Conservation (phyloP, 495 filamentous ascomycete species). For the Neurospora sp. region DNA sequence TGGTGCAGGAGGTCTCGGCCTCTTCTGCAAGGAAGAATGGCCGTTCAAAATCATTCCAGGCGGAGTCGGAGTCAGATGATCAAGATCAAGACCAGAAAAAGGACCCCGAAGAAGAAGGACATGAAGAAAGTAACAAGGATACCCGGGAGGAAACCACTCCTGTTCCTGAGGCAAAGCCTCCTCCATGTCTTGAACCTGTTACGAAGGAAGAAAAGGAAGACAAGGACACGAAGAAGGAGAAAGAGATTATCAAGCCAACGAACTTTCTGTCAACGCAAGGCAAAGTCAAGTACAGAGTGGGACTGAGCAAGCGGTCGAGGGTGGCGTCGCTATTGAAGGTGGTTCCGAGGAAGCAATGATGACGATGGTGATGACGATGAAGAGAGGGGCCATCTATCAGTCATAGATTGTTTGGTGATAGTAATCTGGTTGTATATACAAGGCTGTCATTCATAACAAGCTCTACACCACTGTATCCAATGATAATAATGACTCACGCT, state of each 20-base stretch:
- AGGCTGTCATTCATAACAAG: background rate
- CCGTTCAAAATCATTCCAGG: background rate
- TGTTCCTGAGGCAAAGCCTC: background rate
- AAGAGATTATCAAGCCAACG: background rate
- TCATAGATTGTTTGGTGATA: background rate
- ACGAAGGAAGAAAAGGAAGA: background rate
- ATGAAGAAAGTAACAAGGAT: background rate
- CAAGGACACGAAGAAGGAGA: background rate
- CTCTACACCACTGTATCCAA: background rate
- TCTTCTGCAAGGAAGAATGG: background rate
- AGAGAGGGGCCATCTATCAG: background rate
- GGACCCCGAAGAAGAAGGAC: background rate
- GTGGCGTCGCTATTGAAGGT: constrained; percentile 21
- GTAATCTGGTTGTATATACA: background rate
- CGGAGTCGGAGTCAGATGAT: background rate
- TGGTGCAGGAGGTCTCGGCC: background rate
- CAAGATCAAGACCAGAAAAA: background rate
- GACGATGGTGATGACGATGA: background rate
- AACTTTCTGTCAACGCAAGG: background rate
- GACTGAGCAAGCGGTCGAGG: constrained; percentile 17
- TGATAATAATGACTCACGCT: no score
- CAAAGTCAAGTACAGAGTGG: constrained; percentile 16
- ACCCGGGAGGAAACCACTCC: background rate
- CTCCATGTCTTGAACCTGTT: background rate
- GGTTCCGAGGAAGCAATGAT: background rate